Percentiles rank a stretch among this genome's conserved stretches.
Conservation (phyloP, 257 asterid species). For the Anisodus acutangulus region DNA sequence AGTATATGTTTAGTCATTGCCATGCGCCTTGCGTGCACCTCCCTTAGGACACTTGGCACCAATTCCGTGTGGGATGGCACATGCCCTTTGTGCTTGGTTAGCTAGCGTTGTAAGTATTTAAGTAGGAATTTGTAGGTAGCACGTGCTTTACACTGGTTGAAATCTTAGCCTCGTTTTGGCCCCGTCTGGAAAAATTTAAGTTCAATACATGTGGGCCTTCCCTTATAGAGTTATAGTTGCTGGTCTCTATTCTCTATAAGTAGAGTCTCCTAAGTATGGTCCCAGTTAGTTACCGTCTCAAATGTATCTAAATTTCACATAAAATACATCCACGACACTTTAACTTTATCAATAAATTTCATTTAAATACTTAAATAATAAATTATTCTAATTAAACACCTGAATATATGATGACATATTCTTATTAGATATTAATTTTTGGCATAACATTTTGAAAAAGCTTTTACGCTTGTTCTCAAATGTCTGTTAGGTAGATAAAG, state of each 20-base stretch:
- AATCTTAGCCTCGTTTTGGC: not conserved
- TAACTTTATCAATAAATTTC: no score
- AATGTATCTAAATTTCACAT: no score
- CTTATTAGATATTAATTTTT: no score
- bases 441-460: no score
- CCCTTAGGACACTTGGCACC: not conserved
- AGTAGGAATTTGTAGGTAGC: conserved; percentile 33
- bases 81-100: conserved; percentile 25
- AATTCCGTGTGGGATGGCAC: conserved; percentile 41
- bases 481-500: no score
- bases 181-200: not conserved
- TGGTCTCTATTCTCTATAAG: not conserved
- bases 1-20: no score
- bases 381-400: no score
- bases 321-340: no score
- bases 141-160: conserved; percentile 33
- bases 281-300: not conserved
- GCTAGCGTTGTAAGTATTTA: not conserved
- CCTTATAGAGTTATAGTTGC: not conserved
- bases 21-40: no score
- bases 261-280: not conserved
- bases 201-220: not conserved
- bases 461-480: no score
- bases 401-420: no score
- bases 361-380: no score